These are phyloP conservation scores for Melaleuca alternifolia DNA, from an alignment of 345 rosid species.

Conservation along the genomic window DNA sequence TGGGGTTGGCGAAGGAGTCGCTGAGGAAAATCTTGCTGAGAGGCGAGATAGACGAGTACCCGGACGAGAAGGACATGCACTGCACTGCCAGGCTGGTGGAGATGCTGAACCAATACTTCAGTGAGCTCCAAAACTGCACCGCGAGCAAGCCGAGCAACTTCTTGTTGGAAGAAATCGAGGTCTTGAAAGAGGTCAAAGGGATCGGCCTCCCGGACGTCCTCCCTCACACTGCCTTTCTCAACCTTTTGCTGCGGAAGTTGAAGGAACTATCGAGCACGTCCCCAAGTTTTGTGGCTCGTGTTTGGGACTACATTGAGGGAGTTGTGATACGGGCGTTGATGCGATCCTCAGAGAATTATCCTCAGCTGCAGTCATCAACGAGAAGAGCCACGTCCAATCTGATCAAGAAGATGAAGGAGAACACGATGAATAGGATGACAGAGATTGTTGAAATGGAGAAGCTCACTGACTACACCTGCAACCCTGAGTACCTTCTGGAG, in stretches of 20 bases:
- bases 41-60: constrained; percentile 28
- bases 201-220: constrained; percentile 23
- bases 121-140: not conserved
- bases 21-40: too few relatives aligned
- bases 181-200: constrained; percentile 13
- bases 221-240: constrained; percentile 8
- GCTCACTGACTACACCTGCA: constrained; percentile 22
- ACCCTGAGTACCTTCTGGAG: too few relatives aligned
- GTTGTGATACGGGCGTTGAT: constrained; percentile 4
- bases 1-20: too few relatives aligned
- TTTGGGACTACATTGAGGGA: constrained; percentile 14
- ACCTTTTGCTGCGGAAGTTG: constrained; percentile 9
- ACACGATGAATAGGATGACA: constrained; percentile 7
- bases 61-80: constrained; percentile 17
- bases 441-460: constrained; percentile 26
- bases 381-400: constrained; percentile 9
- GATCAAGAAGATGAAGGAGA: constrained; percentile 13
- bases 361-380: constrained; percentile 1
- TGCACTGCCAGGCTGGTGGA: constrained; percentile 14
- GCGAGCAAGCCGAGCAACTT: not conserved
- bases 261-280: constrained; percentile 2
- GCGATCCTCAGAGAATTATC: constrained; percentile 2
- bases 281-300: not conserved
- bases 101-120: constrained; percentile 4
- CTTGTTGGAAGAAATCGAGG: constrained; percentile 10